A percentile compares a stretch with the other conserved stretches of the same genome.
Conservation (phyloP, 139 green algal genomes). For the Yamagishiella unicocca region DNA sequence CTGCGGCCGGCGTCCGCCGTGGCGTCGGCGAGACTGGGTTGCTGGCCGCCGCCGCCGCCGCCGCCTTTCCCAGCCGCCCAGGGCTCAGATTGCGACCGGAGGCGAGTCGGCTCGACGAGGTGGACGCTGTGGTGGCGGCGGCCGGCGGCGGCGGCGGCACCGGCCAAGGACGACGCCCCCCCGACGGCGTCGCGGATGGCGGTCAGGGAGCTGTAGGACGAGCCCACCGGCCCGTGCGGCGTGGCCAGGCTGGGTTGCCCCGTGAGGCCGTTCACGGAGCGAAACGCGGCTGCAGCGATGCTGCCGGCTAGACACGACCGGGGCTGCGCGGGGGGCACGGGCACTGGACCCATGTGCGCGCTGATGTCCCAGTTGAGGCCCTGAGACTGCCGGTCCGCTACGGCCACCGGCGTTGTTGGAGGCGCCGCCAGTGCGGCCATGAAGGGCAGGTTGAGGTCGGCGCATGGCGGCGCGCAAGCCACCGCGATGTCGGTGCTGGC, state of each 20-base stretch:
- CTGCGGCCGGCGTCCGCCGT: neutral
- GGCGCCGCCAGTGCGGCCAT: no score
- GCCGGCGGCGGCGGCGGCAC: neutral
- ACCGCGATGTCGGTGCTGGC: neutral
- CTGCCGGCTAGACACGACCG: neutral
- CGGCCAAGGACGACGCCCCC: neutral
- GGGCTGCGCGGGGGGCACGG: neutral
- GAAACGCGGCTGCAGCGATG: conserved; percentile 31
- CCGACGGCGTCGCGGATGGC: neutral
- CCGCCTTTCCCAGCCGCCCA: neutral
- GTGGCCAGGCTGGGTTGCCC: neutral
- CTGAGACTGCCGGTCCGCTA: neutral
- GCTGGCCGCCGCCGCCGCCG: neutral
- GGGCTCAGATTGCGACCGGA: neutral
- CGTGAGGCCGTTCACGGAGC: neutral
- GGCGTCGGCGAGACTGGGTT: neutral
- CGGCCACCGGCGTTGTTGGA: neutral
- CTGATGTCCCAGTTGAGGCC: neutral
- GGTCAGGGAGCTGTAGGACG: neutral
- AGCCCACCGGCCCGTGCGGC: neutral
- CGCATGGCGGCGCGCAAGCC: neutral
- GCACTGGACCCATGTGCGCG: neutral
- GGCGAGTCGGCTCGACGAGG: neutral
- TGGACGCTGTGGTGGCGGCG: neutral
- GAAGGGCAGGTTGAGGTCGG: conserved; percentile 16